Base-by-base conservation (phyloP, 495 filamentous ascomycete genomes). In the Aspergillus carlsbadensis region DNA sequence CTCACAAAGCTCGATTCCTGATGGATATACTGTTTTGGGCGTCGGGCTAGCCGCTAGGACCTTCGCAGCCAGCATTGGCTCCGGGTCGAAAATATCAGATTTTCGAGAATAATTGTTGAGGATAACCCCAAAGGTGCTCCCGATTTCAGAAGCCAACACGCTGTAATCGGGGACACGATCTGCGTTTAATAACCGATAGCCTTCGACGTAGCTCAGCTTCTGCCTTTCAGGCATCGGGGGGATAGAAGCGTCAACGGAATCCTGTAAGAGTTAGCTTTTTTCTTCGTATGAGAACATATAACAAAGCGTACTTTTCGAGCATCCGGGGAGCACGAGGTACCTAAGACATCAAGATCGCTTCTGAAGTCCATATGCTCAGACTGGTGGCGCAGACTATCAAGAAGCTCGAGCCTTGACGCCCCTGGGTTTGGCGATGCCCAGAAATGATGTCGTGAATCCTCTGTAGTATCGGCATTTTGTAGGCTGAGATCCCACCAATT, bases 171-270 rank as follows among this genome's bases (percentile, higher is more conserved):
- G 63, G 13, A 54, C 50, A 35, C 70, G 29, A 17, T 68, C 64
- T 4, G 82, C 80, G 61, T 88, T 78, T 14, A 96, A 66, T 2
- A 92, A 63, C 11, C 71, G 77, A 44, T 82, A 70, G 7, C 84
- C 86, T 42, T 89, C 78, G 33, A 84, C 75, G 55, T 82, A 90
- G 67, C 91, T 88, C 5, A 80, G 73, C 36, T 76, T 81, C 8
- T 78, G 70, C 61, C 84, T 88, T 10, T 82, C 75, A 0, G 81
- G 70, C 8, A 87, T 70, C 11, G 76, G 70, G 5, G 88, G 86
- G 17, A 81, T 67, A 36, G 83, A 85, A 10, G 81, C 69, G 61
- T 96, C 90, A 24, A 89, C 61, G 7, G 61, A 37, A 51, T 81
- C 78, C 75, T 79, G 43, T 6, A 41, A 20, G 6, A 36, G 69